These are phyloP conservation scores for Papiliotrema terrestris DNA, from an alignment of 1,284 basidiomycete genomes.

Conservation along the genomic window DNA sequence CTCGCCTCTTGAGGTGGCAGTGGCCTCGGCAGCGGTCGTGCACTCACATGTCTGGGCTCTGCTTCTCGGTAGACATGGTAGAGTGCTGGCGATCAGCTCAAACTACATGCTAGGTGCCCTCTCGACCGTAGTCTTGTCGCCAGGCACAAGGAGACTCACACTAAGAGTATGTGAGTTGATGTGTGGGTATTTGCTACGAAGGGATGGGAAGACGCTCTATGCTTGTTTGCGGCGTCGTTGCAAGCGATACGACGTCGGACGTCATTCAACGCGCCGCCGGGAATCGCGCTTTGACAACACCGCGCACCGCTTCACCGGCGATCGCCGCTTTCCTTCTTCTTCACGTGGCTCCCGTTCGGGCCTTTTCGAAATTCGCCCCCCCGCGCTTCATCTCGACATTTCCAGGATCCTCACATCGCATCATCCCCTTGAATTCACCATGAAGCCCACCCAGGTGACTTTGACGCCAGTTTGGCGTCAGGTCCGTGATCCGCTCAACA, in stretches of 20 bases:
- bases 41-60: neutral
- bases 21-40: neutral
- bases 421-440: neutral
- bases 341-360: neutral
- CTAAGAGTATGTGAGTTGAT: too few species aligned
- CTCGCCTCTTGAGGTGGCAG: neutral
- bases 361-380: neutral
- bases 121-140: too few species aligned
- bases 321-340: neutral
- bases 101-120: neutral
- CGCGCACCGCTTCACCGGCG: neutral
- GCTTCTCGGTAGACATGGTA: constrained; percentile 1
- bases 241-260: neutral
- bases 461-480: neutral
- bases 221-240: neutral
- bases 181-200: too few species aligned
- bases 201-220: neutral
- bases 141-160: too few species aligned
- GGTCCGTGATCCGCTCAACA: neutral
- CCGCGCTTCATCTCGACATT: neutral
- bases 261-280: neutral
- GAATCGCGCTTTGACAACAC: neutral
- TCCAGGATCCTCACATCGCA: neutral
- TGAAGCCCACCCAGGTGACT: neutral
- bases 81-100: neutral